A percentile compares a stretch with the other conserved stretches of the same genome.
Evolutionary conservation across 1,139 yeast genomes (phyloP).

Genomic region (Protomyces pachydermus): DNA sequence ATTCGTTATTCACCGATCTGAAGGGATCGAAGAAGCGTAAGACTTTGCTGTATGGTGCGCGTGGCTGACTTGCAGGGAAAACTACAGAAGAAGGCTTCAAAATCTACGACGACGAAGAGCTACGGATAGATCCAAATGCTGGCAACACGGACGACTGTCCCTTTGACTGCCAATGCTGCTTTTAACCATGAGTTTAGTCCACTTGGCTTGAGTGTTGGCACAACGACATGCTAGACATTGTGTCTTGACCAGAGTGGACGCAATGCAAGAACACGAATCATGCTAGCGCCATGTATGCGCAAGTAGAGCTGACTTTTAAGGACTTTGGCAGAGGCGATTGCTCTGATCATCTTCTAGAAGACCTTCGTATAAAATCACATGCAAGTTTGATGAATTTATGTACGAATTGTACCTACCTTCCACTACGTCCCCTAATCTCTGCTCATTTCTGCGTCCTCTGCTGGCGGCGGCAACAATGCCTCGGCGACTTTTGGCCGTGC

Average conservation of each 20-base stretch:
- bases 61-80: conserved; percentile 8
- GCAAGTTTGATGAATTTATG: too few relatives aligned
- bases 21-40: conserved; percentile 25
- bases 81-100: conserved; percentile 28
- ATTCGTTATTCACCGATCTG: conserved; percentile 23
- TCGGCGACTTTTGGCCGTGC: conserved; percentile 43
- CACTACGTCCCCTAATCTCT: too few relatives aligned
- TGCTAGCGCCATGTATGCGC: too few relatives aligned
- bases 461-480: conserved; percentile 1
- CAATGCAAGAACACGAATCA: too few relatives aligned
- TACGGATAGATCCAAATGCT: conserved; percentile 19
- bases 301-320: too few relatives aligned
- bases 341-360: too few relatives aligned
- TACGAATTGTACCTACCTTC: too few relatives aligned
- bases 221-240: too few relatives aligned
- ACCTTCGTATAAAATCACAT: too few relatives aligned
- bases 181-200: background rate
- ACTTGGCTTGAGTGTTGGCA: too few relatives aligned
- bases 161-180: conserved; percentile 26
- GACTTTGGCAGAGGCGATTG: too few relatives aligned
- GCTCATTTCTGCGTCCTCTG: background rate
- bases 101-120: conserved; percentile 28
- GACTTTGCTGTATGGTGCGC: background rate
- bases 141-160: conserved; percentile 28
- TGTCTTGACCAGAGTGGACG: too few relatives aligned